Percentiles rank a stretch among this genome's conserved stretches.
Conservation (phyloP, 345 rosid genomes). For the Bretschneidera sinensis region DNA sequence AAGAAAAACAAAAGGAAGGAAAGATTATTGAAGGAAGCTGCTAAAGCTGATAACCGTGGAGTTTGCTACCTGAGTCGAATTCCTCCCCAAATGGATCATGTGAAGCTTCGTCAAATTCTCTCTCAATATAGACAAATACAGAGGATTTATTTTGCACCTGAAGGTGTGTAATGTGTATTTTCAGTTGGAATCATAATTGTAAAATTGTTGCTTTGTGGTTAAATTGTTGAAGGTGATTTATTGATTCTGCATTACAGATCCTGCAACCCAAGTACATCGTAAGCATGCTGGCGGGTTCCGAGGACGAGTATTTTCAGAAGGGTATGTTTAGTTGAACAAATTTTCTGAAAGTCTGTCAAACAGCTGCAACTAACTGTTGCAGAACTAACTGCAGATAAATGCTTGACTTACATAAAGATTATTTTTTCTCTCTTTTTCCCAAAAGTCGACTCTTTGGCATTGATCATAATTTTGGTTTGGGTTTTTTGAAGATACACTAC, state of each 20-base stretch:
- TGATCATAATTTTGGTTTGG: background rate
- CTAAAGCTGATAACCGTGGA: slow-evolving; percentile 60
- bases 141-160: slow-evolving; percentile 85
- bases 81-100: slow-evolving; percentile 91
- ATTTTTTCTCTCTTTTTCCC: background rate
- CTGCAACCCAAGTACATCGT: slow-evolving; percentile 33
- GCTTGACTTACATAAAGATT: background rate
- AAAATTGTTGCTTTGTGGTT: background rate
- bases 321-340: slow-evolving; percentile 43
- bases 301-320: slow-evolving; percentile 67
- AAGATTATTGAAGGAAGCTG: slow-evolving; percentile 47
- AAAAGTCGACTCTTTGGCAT: no score
- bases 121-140: slow-evolving; percentile 66
- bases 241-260: slow-evolving; percentile 34
- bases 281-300: slow-evolving; percentile 49
- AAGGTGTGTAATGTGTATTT: slow-evolving; percentile 31
- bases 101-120: slow-evolving; percentile 73
- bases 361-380: no score
- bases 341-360: no score
- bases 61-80: slow-evolving; percentile 86
- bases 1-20: slow-evolving; percentile 43
- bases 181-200: background rate
- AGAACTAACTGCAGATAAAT: no score
- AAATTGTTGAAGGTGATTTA: background rate
- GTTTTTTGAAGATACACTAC: slow-evolving; percentile 1